Base-by-base conservation (phyloP, 1,284 basidiomycete species). In the Moesziomyces sp. region DNA sequence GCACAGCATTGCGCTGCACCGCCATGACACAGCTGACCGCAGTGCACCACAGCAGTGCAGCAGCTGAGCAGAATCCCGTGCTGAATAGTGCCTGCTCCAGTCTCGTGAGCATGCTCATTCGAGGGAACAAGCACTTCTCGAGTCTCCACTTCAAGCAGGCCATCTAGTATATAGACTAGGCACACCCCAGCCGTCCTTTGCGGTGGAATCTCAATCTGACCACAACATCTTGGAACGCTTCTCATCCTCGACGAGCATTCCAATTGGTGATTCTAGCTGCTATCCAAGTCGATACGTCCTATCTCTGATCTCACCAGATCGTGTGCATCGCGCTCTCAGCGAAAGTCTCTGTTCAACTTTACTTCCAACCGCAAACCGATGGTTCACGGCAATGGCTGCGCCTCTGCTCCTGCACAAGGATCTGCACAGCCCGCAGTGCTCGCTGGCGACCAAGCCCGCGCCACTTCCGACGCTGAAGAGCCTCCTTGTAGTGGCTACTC, bases 401-500 rank as follows among this genome's bases (percentile, higher is more conserved):
- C 65, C 58, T 65, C 66, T 74, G 57, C 71, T 74, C 61, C 71
- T 74, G 62, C 66, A 62, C 61, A 74, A 74, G 71, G 66, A 69
- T 48, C 62, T 70, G 56, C 71, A 69, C 71, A 74, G 62, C 71
- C 71, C 71, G 55, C 61, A 43, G 58, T 54, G 51, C 65, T 64
- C 61, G 53, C 51, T 24, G 57, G 59, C 52, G 64, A 73, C 47
- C 60, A 60, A 47, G 53, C 40, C 49, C 64, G 65, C 47, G 56
- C 60, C 48, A 60, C 64, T 35, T 59, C 65, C 23, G 71, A 74
- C 30, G 69, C 66, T 55, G 74, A 76, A 56, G 74, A 76, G 63
- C 70, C 70, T 50, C 70, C 70, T 69, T 73, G 74, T 76, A 76
- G 74, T 76, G 74, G 74, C 42, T 72, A 76, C 74, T 69, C 69